A percentile compares a stretch with the other conserved stretches of the same genome.
These are phyloP conservation scores for Theobroma grandiflorum DNA, from an alignment of 441 rosid genomes.

Conservation along the genomic window DNA sequence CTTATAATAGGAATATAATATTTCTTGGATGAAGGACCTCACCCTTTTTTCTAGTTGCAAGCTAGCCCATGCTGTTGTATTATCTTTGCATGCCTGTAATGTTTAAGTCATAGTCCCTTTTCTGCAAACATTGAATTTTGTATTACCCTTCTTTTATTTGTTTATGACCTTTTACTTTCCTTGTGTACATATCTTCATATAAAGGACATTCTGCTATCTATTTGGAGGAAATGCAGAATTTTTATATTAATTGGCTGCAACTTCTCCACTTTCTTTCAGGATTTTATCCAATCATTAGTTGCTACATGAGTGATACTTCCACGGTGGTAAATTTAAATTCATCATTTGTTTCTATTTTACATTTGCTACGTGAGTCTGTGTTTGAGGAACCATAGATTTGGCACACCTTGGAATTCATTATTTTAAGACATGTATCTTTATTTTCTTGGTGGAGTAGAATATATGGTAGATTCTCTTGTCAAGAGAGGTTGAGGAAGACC, in stretches of 20 bases:
- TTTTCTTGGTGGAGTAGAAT: not conserved
- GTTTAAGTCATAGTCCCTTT: not conserved
- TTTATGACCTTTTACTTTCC: not conserved
- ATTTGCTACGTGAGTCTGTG: not conserved
- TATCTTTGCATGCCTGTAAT: not conserved
- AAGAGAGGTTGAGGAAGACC: conserved; percentile 7
- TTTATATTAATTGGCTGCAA: not conserved
- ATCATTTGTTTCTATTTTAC: not conserved
- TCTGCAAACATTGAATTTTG: not conserved
- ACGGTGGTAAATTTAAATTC: not conserved
- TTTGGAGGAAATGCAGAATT: not conserved
- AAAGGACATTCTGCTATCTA: not conserved
- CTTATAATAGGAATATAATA: not conserved
- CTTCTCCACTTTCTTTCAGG: not conserved
- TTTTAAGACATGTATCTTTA: not conserved
- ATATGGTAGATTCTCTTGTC: not conserved
- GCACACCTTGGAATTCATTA: not conserved
- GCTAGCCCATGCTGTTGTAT: not conserved
- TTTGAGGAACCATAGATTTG: not conserved
- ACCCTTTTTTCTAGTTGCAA: not conserved
- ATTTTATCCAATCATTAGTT: not conserved
- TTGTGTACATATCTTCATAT: not conserved
- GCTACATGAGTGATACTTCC: not conserved
- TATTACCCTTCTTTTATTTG: not conserved
- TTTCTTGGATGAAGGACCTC: conserved; percentile 5